Evolutionary conservation across 495 filamentous ascomycete genomes (phyloP), one percentile per base, ranked within the genome.

Genomic region (Penicillium paradoxum): DNA sequence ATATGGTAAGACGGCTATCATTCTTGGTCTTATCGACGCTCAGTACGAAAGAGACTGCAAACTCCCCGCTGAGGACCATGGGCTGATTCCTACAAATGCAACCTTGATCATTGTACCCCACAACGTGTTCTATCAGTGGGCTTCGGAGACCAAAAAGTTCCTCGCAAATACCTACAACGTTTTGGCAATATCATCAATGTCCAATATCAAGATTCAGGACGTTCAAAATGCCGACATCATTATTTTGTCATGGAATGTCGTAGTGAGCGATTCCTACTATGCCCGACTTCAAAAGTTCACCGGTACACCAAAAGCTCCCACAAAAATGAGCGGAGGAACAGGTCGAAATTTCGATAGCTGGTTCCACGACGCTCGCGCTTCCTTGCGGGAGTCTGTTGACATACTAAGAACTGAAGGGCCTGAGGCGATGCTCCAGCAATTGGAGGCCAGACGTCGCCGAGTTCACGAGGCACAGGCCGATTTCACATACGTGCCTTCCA

Each of bases 1-100:
- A 9, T 93, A 87, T 62, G 90, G 90, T 1, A 96, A 96, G 59
- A 96, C 90, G 0, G 80, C 86, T 3, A 76, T 83, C n/a, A 80
- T 77, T 1, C 73, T 95, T 8, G 87, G 77, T 0, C 66, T 93
- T 17, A 80, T 89, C 18, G 80, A 85, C 38, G 45, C 56, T 9
- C 76, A 79, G 47, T 53, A 67, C 18, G 19, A 63, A 5, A 59
- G 51, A 51, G 49, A 58, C 18, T 43, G 27, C 33, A 22, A 19
- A 22, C 32, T 51, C 27, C 30, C 51, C 51, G 18, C 34, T 19
- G 19, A 52, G 4, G 41, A 58, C 8, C 9, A 53, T 4, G 75
- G 69, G n/a, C 62, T 61, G 6, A 75, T 83, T 22, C 70, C 79
- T 3, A 60, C 83, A 3, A 76, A 79, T 7, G 89, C 87, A 0